These are phyloP conservation scores for Trichoderma pleuroti DNA, from an alignment of 2,329 filamentous ascomycete species.

Conservation along the genomic window DNA sequence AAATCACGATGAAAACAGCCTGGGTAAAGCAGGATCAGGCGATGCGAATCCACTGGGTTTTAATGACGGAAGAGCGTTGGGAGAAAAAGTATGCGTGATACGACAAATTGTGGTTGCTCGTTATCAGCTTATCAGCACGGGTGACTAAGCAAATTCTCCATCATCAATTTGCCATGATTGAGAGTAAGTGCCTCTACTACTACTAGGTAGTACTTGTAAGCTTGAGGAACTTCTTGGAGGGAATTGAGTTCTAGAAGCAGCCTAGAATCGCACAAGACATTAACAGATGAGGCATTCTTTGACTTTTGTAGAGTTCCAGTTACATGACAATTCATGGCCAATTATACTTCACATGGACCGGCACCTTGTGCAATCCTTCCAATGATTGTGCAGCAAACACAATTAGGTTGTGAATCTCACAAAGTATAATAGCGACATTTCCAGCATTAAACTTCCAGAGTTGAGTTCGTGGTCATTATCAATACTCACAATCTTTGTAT, in stretches of 20 bases:
- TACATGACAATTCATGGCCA: neutral
- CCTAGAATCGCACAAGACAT: neutral
- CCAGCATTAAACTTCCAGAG: neutral
- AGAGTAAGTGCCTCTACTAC: neutral
- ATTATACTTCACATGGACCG: neutral
- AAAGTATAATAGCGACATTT: too few relatives aligned
- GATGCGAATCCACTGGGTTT: neutral
- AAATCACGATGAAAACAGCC: neutral
- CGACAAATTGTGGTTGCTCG: conserved; percentile 5
- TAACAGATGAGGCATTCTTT: neutral
- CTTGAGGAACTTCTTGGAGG: neutral
- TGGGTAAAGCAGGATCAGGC: neutral
- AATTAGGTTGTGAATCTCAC: too few relatives aligned
- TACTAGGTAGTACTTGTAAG: too few relatives aligned
- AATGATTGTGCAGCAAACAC: too few relatives aligned
- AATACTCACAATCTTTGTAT: neutral
- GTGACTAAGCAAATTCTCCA: neutral
- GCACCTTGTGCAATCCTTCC: neutral
- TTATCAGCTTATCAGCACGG: neutral
- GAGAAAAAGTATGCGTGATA: neutral
- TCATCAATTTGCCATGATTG: neutral
- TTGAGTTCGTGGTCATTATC: neutral
- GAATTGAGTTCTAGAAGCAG: neutral
- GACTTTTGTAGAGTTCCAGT: neutral
- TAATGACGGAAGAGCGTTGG: neutral